Evolutionary conservation across 2,329 filamentous ascomycete species (phyloP).

Genomic region (Cladosporium sp.): DNA sequence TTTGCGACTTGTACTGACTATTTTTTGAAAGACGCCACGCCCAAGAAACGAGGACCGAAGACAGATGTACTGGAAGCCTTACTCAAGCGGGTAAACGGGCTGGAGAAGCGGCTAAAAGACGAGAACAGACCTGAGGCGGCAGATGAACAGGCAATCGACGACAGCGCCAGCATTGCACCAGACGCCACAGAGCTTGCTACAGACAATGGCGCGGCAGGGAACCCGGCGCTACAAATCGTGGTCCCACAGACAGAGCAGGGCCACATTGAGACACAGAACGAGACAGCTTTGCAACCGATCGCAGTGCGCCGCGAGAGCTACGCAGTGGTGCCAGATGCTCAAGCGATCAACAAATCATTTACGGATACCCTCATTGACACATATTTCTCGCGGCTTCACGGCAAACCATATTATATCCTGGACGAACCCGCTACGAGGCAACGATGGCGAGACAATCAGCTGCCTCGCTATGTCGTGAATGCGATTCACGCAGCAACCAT

Average conservation of each 20-base stretch:
- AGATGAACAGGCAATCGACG: slow-evolving; percentile 13
- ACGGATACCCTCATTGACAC: slow-evolving; percentile 58
- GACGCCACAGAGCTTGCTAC: slow-evolving; percentile 2
- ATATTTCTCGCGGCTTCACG: slow-evolving; percentile 77
- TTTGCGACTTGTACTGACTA: slow-evolving; percentile 4
- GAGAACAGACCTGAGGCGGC: slow-evolving; percentile 16
- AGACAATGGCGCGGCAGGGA: not conserved
- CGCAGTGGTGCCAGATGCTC: slow-evolving; percentile 5
- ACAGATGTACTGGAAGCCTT: slow-evolving; percentile 85
- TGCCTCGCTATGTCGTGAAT: slow-evolving; percentile 54
- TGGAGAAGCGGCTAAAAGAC: slow-evolving; percentile 73
- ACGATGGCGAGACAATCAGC: slow-evolving; percentile 66
- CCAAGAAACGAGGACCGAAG: slow-evolving; percentile 87
- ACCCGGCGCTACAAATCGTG: not conserved
- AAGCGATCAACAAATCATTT: slow-evolving; percentile 23
- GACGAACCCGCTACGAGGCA: slow-evolving; percentile 76
- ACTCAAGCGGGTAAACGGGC: slow-evolving; percentile 78
- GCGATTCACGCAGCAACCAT: slow-evolving; percentile 53
- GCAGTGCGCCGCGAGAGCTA: slow-evolving; percentile 11
- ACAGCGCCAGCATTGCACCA: slow-evolving; percentile 13
- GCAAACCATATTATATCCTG: slow-evolving; percentile 78
- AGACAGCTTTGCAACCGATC: slow-evolving; percentile 1
- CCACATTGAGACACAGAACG: not conserved
- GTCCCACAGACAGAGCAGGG: not conserved
- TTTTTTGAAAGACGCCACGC: slow-evolving; percentile 68